These are phyloP conservation scores for Fusarium sp. DNA, from an alignment of 2,329 filamentous ascomycete genomes.

Conservation along the genomic window DNA sequence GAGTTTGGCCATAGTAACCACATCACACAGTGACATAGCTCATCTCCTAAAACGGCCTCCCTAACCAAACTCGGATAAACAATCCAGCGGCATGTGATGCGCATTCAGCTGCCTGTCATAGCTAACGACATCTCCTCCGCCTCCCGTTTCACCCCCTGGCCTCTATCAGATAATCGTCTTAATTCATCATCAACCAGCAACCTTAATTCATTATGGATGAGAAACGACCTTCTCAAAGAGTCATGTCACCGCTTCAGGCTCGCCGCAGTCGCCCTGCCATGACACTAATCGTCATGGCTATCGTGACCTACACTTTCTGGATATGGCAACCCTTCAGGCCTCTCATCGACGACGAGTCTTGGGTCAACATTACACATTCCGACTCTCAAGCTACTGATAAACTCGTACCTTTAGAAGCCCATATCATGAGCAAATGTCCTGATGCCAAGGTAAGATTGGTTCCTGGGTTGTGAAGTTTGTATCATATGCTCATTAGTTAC, in stretches of 20 bases:
- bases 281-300: conserved; percentile 40
- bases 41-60: conserved; percentile 13
- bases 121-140: conserved; percentile 33
- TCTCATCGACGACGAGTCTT: conserved; percentile 14
- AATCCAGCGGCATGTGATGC: conserved; percentile 31
- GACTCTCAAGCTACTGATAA: conserved; percentile 20
- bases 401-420: conserved; percentile 84
- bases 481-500: conserved; percentile 19
- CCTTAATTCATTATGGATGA: conserved; percentile 48
- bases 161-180: conserved; percentile 3
- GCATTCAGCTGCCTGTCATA: conserved; percentile 26
- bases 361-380: conserved; percentile 4
- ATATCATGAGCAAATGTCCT: conserved; percentile 98
- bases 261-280: conserved; percentile 44
- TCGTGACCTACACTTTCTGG: conserved; percentile 44
- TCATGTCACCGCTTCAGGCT: conserved; percentile 40
- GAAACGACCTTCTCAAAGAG: conserved; percentile 40
- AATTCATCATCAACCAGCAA: background rate
- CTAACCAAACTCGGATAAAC: conserved; percentile 33
- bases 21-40: conserved; percentile 2
- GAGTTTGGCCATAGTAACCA: background rate
- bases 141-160: conserved; percentile 12
- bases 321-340: conserved; percentile 43
- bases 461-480: background rate
- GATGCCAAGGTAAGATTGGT: conserved; percentile 72